Percentiles rank a stretch among this genome's conserved stretches.
Conservation (phyloP, 2,329 filamentous ascomycete species). For the Cercospora zeae-maydis region DNA sequence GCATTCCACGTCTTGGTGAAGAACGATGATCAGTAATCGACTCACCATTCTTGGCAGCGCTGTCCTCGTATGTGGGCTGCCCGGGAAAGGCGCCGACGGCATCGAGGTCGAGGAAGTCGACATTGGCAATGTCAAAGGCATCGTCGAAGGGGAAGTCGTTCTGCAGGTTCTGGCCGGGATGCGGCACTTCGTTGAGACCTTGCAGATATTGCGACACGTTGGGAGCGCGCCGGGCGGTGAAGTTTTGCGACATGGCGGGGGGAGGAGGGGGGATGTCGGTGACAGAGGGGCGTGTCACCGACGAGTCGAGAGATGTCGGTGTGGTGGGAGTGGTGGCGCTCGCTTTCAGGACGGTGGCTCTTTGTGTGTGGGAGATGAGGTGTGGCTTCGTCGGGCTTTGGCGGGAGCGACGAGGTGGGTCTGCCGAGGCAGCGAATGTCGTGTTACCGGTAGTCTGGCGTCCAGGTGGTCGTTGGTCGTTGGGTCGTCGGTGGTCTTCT, state of each 20-base stretch:
- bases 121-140: slow-evolving; percentile 54
- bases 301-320: neutral
- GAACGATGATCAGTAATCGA: slow-evolving; percentile 9
- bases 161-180: slow-evolving; percentile 58
- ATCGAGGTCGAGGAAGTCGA: slow-evolving; percentile 68
- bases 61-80: slow-evolving; percentile 3
- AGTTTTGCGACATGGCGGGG: slow-evolving; percentile 65
- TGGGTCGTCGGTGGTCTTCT: too few species aligned
- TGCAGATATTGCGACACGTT: slow-evolving; percentile 89
- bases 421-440: neutral
- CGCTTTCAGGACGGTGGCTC: slow-evolving; percentile 2
- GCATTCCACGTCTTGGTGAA: neutral
- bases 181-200: slow-evolving; percentile 70
- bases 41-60: slow-evolving; percentile 20
- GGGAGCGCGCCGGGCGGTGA: slow-evolving; percentile 70
- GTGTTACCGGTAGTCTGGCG: neutral
- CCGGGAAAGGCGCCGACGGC: slow-evolving; percentile 13
- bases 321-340: neutral
- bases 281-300: neutral
- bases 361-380: slow-evolving; percentile 2
- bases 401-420: neutral
- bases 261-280: neutral
- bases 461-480: neutral
- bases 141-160: slow-evolving; percentile 58
- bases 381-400: neutral